Base-by-base conservation (phyloP, 768 basidiomycete genomes). In the Serpula lacrymans region DNA sequence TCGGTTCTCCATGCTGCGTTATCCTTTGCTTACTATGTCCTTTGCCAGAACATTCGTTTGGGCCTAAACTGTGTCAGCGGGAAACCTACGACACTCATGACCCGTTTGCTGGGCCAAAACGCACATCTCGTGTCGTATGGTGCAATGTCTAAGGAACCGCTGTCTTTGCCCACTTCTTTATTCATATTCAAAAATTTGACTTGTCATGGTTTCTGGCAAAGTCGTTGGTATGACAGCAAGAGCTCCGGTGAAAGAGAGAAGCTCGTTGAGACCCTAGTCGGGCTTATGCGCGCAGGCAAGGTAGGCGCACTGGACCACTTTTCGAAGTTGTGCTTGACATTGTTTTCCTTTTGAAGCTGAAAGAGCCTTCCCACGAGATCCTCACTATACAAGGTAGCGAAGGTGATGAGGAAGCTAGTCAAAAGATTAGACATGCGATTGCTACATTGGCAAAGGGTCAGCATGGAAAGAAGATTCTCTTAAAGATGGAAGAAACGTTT, bases 131-230 rank as follows among this genome's bases (percentile, higher is more conserved):
- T 92, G 6, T 88, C 91, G 0, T 94, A 93, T 40, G 91, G 91
- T 21, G 89, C 86, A 5, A 93, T 94, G 90, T 85, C 90, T 1
- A 90, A 85, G 55, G 72, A 83, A 38, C 88, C 90, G 0, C 60
- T 94, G 13, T 74, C 79, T 1, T 57, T 94, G 16, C 85, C 91
- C 1, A 82, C 86, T 0, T 84, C 85, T 0, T 65, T 81, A 16
- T 83, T 88, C 62, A 90, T 94, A 45, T 94, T 94, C 71, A 88
- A 82, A 48, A 85, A 88, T 57, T 67, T 93, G 48, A 82, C 74
- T 0, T 71, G 73, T 17, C 82, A 78, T 36, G 90, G 88, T 5
- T 89, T 83, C 59, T 90, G 88, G 86, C 83, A 87, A 57, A 78
- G 68, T 37, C 70, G 72, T 22, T 88, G 87, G 87, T 84, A 84